Percentiles rank a stretch among this genome's conserved stretches.
Conservation (phyloP, 352 stramenopile genomes). For the Phytophthora litchii region DNA sequence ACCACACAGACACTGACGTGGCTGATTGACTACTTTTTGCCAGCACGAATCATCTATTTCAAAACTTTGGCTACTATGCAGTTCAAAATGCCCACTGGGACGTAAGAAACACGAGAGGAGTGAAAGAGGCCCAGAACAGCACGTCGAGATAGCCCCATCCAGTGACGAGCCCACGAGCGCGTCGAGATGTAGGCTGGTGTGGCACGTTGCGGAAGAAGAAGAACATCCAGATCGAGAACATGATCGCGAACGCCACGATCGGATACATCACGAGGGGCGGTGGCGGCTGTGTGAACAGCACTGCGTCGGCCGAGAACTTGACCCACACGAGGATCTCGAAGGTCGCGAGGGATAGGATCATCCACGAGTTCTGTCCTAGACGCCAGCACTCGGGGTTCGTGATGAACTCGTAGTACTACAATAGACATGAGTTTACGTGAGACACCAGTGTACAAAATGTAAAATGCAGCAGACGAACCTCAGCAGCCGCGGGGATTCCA, state of each 20-base stretch:
- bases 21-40: no score
- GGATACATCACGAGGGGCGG: constrained; percentile 59
- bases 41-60: no score
- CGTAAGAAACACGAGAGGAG: constrained; percentile 73
- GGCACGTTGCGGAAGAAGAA: constrained; percentile 62
- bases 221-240: constrained; percentile 82
- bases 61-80: neutral
- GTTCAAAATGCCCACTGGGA: constrained; percentile 86
- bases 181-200: constrained; percentile 20
- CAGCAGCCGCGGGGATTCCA: constrained; percentile 76
- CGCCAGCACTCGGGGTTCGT: constrained; percentile 77
- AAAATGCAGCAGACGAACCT: constrained; percentile 43
- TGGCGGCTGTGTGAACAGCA: constrained; percentile 65
- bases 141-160: constrained; percentile 75
- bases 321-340: constrained; percentile 86
- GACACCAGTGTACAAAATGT: constrained; percentile 1
- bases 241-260: constrained; percentile 62
- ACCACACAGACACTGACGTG: no score
- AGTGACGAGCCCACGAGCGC: constrained; percentile 32
- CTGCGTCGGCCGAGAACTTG: constrained; percentile 71
- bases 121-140: constrained; percentile 88
- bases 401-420: constrained; percentile 88
- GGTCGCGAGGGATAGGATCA: constrained; percentile 76
- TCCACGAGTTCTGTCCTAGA: constrained; percentile 85
- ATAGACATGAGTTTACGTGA: constrained; percentile 2